These are phyloP conservation scores for Colletotrichum nymphaeae DNA, from an alignment of 2,329 filamentous ascomycete genomes.

Conservation along the genomic window DNA sequence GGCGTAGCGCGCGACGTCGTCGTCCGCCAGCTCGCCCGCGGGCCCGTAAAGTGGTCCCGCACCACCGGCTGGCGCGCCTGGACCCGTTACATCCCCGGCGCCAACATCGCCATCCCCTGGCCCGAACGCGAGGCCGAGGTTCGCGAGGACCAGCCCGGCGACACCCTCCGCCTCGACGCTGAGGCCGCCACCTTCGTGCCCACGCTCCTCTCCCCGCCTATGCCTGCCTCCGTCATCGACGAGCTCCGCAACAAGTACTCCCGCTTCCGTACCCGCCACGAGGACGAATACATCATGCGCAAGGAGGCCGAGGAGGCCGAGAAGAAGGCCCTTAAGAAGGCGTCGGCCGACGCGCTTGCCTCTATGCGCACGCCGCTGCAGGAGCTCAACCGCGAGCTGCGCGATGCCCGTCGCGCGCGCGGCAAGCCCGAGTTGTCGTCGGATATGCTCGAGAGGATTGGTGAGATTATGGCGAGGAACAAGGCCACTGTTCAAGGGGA, in stretches of 20 bases:
- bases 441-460: conserved; percentile 72
- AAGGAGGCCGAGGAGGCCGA: conserved; percentile 69
- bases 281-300: conserved; percentile 75
- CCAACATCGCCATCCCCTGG: conserved; percentile 82
- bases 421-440: conserved; percentile 67
- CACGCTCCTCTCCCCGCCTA: conserved; percentile 80
- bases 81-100: conserved; percentile 74
- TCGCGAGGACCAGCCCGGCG: conserved; percentile 66
- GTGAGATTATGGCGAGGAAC: conserved; percentile 69
- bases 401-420: conserved; percentile 60
- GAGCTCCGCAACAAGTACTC: conserved; percentile 89
- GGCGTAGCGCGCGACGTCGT: conserved; percentile 78
- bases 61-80: conserved; percentile 55
- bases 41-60: conserved; percentile 59
- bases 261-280: conserved; percentile 84
- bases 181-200: conserved; percentile 82
- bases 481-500: conserved; percentile 46
- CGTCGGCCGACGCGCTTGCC: conserved; percentile 53
- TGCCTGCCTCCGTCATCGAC: conserved; percentile 82
- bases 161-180: conserved; percentile 82
- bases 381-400: conserved; percentile 68
- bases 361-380: conserved; percentile 67
- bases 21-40: conserved; percentile 75
- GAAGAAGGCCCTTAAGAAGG: conserved; percentile 66
- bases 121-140: conserved; percentile 66